Conservation (phyloP, 495 filamentous ascomycete species). For the Penicillium atrosanguineum region DNA sequence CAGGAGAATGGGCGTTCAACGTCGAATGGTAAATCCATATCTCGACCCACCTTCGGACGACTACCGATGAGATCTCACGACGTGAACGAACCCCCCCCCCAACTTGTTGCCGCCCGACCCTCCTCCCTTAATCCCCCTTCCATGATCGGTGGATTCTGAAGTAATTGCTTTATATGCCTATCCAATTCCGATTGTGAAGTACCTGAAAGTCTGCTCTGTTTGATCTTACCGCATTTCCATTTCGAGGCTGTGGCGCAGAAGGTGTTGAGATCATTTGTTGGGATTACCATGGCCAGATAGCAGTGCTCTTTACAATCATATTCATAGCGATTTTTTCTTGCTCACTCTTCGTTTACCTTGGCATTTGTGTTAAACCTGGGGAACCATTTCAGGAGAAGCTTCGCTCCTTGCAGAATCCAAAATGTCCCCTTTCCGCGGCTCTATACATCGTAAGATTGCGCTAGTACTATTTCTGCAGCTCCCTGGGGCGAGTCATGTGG, state of each 20-base stretch:
- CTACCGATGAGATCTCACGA: constrained; percentile 28
- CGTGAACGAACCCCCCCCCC: constrained; percentile 27
- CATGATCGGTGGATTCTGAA: background rate
- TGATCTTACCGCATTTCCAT: background rate
- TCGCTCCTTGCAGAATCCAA: background rate
- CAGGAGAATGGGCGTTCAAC: constrained; percentile 48
- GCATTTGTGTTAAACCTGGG: too few relatives aligned
- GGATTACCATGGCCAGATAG: constrained; percentile 7
- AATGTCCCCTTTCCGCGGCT: background rate
- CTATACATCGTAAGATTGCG: background rate
- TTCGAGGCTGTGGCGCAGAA: constrained; percentile 12
- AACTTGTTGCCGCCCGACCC: background rate
- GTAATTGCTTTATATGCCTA: background rate
- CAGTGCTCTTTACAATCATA: constrained; percentile 7
- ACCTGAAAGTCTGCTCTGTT: background rate
- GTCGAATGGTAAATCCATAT: constrained; percentile 36
- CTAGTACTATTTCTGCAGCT: background rate
- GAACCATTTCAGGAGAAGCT: background rate
- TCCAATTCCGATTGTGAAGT: background rate
- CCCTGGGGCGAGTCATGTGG: background rate
- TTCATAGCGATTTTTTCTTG: constrained; percentile 9
- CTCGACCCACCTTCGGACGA: background rate
- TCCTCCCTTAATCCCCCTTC: background rate
- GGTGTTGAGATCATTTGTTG: constrained; percentile 15
- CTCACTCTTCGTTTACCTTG: background rate